These are phyloP conservation scores for Phytophthora hibernalis DNA, from an alignment of 352 stramenopile genomes.

Conservation along the genomic window DNA sequence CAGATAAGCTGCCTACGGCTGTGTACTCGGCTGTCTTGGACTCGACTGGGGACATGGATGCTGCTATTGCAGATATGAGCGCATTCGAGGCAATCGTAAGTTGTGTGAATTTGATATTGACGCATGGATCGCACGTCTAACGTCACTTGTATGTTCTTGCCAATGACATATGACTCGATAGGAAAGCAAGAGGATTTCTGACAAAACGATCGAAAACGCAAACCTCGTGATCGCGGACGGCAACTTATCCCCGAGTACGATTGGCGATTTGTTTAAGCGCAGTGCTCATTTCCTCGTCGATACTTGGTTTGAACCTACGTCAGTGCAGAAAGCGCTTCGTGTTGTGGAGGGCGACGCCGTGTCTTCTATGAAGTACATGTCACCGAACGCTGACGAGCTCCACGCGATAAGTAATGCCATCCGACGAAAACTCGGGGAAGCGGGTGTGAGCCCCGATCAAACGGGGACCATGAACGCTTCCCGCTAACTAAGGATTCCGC, in stretches of 20 bases:
- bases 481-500: slow-evolving; percentile 52
- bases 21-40: slow-evolving; percentile 89
- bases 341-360: slow-evolving; percentile 61
- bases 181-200: slow-evolving; percentile 52
- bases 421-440: slow-evolving; percentile 28
- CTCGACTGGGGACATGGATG: slow-evolving; percentile 79
- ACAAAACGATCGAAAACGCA: slow-evolving; percentile 55
- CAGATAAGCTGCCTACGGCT: slow-evolving; percentile 66
- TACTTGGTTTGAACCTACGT: slow-evolving; percentile 89
- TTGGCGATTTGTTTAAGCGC: slow-evolving; percentile 60
- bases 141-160: neutral
- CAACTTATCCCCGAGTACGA: slow-evolving; percentile 63
- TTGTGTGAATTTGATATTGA: neutral
- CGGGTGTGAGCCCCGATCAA: slow-evolving; percentile 26
- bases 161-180: slow-evolving; percentile 30
- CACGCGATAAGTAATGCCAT: slow-evolving; percentile 75
- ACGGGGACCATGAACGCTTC: slow-evolving; percentile 51
- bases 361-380: slow-evolving; percentile 69
- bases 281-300: slow-evolving; percentile 46
- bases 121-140: neutral
- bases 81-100: slow-evolving; percentile 80
- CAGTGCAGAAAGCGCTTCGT: slow-evolving; percentile 80
- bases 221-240: slow-evolving; percentile 79
- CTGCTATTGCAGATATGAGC: slow-evolving; percentile 89
- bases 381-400: slow-evolving; percentile 81